phyloP scores from a whole-genome alignment of 208 protist genomes.

The Endotrypanum monterogeii region DNA sequence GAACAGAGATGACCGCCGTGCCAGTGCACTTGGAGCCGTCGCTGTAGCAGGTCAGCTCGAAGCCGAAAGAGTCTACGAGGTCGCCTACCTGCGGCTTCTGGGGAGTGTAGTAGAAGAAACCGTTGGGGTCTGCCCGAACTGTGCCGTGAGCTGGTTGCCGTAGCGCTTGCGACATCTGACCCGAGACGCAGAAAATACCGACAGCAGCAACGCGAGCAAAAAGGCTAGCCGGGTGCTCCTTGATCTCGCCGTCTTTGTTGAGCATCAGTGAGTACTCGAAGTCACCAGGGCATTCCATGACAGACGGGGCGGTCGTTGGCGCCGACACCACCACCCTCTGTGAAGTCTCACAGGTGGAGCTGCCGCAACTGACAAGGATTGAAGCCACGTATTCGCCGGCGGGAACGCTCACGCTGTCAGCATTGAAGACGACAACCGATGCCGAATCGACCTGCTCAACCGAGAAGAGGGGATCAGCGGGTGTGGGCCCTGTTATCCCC shows the following conservation, averaged over 20 bases:
- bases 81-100: slow-evolving; percentile 15
- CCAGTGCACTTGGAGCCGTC: slow-evolving; percentile 29
- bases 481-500: slow-evolving; percentile 2
- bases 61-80: slow-evolving; percentile 57
- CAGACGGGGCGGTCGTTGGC: slow-evolving; percentile 19
- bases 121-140: slow-evolving; percentile 21
- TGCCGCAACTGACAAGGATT: slow-evolving; percentile 49
- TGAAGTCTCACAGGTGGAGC: slow-evolving; percentile 32
- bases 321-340: slow-evolving; percentile 34
- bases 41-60: slow-evolving; percentile 47
- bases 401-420: slow-evolving; percentile 19
- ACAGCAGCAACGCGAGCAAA: slow-evolving; percentile 17
- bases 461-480: slow-evolving; percentile 21
- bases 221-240: slow-evolving; percentile 27
- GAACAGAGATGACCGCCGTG: slow-evolving; percentile 40
- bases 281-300: slow-evolving; percentile 33
- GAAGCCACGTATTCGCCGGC: slow-evolving; percentile 49
- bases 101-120: slow-evolving; percentile 40
- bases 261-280: slow-evolving; percentile 41
- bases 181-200: slow-evolving; percentile 25
- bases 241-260: slow-evolving; percentile 41
- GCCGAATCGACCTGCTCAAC: slow-evolving; percentile 9
- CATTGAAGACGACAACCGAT: slow-evolving; percentile 47
- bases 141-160: slow-evolving; percentile 7
- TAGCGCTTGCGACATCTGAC: slow-evolving; percentile 28